These are phyloP conservation scores for Arthrobotrys conoides DNA, from an alignment of 2,329 filamentous ascomycete genomes.

Conservation along the genomic window DNA sequence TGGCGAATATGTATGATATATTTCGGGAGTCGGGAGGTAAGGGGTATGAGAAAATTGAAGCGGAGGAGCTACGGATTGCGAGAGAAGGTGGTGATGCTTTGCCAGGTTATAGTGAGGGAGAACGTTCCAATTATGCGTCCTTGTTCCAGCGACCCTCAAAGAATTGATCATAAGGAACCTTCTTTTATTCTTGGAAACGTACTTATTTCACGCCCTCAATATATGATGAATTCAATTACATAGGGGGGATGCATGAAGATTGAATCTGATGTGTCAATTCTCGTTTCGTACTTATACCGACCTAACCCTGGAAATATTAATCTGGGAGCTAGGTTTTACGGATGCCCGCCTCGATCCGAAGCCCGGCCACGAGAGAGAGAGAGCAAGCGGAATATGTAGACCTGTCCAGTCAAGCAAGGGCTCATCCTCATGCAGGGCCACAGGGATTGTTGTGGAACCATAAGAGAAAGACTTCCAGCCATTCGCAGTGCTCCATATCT, in stretches of 20 bases:
- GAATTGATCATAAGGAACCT: neutral
- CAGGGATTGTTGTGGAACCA: conserved; percentile 28
- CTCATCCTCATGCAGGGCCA: conserved; percentile 1
- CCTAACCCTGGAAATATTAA: too few relatives aligned
- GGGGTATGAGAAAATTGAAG: neutral
- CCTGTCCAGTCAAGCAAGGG: conserved; percentile 11
- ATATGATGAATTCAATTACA: neutral
- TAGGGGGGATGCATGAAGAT: neutral
- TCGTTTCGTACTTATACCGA: neutral
- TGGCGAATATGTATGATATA: conserved; percentile 25
- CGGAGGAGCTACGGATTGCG: neutral
- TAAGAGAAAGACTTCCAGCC: neutral
- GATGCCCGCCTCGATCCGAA: neutral
- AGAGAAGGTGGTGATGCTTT: neutral
- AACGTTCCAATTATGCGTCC: neutral
- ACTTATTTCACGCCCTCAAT: neutral
- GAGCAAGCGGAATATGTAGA: neutral
- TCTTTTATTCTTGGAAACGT: neutral
- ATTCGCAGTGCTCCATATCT: neutral
- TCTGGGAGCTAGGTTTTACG: neutral
- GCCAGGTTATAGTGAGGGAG: neutral
- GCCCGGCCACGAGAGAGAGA: neutral
- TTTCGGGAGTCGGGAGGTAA: conserved; percentile 3
- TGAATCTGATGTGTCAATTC: neutral
- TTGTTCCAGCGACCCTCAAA: neutral